Conservation (phyloP, 2,329 filamentous ascomycete species). For the Davidsoniella australis region DNA sequence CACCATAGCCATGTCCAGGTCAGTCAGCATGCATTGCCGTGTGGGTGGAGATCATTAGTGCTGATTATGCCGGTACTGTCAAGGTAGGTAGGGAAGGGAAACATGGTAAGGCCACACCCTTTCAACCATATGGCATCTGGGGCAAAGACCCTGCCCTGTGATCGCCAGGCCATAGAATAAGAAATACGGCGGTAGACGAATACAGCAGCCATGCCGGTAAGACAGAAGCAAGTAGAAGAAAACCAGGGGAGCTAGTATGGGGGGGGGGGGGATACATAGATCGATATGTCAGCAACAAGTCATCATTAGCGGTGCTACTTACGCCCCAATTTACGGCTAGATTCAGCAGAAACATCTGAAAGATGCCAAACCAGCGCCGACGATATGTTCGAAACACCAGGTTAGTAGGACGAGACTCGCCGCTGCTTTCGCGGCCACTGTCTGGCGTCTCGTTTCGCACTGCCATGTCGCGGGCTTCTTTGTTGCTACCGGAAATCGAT, state of each 20-base stretch:
- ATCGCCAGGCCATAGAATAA: neutral
- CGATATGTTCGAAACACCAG: constrained; percentile 43
- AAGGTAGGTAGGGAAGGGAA: no score
- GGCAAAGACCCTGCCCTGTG: no score
- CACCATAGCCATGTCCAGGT: no score
- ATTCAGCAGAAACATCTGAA: constrained; percentile 73
- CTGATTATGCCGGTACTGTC: no score
- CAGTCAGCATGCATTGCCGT: no score
- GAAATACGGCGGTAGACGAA: neutral
- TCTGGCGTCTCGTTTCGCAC: constrained; percentile 4
- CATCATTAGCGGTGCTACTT: constrained; percentile 27
- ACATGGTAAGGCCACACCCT: no score
- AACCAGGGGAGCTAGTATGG: neutral
- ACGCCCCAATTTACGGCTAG: constrained; percentile 92
- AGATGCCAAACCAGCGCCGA: constrained; percentile 73
- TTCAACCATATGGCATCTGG: no score
- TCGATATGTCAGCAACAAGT: neutral
- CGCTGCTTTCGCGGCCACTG: neutral
- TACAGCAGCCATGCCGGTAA: neutral
- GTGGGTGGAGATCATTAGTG: no score
- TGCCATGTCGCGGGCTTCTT: constrained; percentile 2
- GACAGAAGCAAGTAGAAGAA: neutral
- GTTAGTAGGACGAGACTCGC: neutral
- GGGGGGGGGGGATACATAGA: neutral
- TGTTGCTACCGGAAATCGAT: constrained; percentile 1